Evolutionary conservation across 176 grass and related monocot genomes (phyloP), one percentile per base, ranked within the genome.

Genomic region (Tuctoria greenei): DNA sequence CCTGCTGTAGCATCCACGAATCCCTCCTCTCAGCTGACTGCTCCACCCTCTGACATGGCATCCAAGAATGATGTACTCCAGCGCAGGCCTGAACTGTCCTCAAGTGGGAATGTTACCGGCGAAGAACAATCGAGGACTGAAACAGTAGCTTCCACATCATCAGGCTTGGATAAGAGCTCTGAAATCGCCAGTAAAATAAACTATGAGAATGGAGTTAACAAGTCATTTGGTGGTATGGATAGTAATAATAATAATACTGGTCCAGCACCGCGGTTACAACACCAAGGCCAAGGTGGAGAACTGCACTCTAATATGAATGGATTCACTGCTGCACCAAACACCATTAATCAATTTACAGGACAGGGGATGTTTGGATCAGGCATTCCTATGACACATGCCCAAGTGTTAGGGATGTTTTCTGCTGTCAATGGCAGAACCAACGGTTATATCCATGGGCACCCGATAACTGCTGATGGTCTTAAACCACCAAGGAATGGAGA

Each of bases 341-440:
- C n/a, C 37, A 63, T 73, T 17, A 72, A 52, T 68, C 83, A 86
- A 51, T 82, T 20, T 47, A 13, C 26, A 21, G 71, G 43, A 38
- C 83, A 85, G 61, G 69, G 62, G 40, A 69, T 89, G 50, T 86
- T 89, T 61, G 83, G 78, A 50, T 18, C 77, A 55, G 74, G 74
- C 31, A 77, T 81, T 79, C 82, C 73, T 10, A 68, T 85, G 87
- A 89, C 82, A 25, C 83, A 85, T 40, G 82, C 77, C 20, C 74
- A 88, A 82, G 78, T 86, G 4, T 73, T 82, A 4, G 82, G 78
- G 16, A 79, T 85, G 82, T 82, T 89, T 62, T 86, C 82, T 26
- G 73, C 66, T 55, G 55, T 82, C 47, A 84, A 88, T 66, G 86
- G 86, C 13, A 80, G 77, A 76, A 51, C 66, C 28, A 88, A 88